Evolutionary conservation across 2,329 filamentous ascomycete species (phyloP), one percentile per base, ranked within the genome.

Genomic region (Daldinia sp.): DNA sequence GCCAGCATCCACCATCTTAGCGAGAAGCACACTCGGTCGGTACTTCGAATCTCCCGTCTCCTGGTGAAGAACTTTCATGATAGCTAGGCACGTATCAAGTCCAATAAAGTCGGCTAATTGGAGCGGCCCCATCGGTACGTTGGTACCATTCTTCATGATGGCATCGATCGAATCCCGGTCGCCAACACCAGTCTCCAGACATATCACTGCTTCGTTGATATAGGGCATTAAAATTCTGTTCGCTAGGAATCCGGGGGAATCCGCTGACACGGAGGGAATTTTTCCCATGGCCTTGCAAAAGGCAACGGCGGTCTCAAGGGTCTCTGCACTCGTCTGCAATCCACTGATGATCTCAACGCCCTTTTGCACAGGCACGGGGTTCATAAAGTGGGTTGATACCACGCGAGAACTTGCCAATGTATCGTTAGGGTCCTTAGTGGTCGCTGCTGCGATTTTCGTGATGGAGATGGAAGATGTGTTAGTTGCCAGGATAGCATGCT

Each of bases 391-490:
- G 15, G 96, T 98, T 58, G 93, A 93, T 62, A 99, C 89, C 9
- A 99, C 96, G 54, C 96, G 91, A 5, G 93, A 95, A 48, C 93
- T 92, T 44, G 90, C 92, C 48, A 90, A 91, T 26, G 93, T 90
- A 76, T 97, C 92, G 18, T 84, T 95, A 0, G 93, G 91, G 77
- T 97, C 89, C 63, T 85, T 85, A 28, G 90, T 92, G 0, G 95
- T 95, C 9, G 94, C 89, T 3, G 96, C 94, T 20, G 96, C 96
- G 76, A 99, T 98, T 78, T 92, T 92, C 48, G 96, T 99, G 80
- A 99, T 98, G 68, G 93, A 95, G 79, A 99, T 99, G 69, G 94
- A 97, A n/a, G 94, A 97, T 6, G 96, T 99, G 84, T 99, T 99
- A 70, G 96, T 99, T 4, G 96, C 95, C 39, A 99, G 88, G 75